These are phyloP conservation scores for Smithsoniella earleae DNA, from an alignment of 163 green algal species.

Conservation along the genomic window DNA sequence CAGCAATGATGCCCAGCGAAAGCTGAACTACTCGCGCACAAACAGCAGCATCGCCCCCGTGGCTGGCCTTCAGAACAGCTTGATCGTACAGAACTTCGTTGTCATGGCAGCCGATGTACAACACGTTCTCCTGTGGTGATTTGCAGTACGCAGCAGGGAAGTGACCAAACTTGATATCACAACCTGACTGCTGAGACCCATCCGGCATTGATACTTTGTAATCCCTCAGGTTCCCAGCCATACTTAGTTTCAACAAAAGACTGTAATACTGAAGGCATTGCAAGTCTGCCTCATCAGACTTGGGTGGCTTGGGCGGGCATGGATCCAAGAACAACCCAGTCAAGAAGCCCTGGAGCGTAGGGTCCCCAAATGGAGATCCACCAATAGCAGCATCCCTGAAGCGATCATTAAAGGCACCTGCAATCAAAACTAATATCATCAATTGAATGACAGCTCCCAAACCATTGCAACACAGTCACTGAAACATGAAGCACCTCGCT, in stretches of 20 bases:
- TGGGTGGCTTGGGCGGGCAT: slow-evolving; percentile 35
- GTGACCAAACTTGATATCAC: slow-evolving; percentile 40
- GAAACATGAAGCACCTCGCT: no score
- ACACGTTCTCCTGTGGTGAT: slow-evolving; percentile 62
- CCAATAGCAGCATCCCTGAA: slow-evolving; percentile 70
- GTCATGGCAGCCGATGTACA: slow-evolving; percentile 81
- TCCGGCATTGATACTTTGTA: slow-evolving; percentile 43
- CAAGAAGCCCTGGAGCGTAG: slow-evolving; percentile 54
- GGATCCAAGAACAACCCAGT: slow-evolving; percentile 60
- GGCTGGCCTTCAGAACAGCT: slow-evolving; percentile 46
- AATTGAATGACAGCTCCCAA: background rate
- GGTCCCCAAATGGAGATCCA: slow-evolving; percentile 63
- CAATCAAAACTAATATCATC: background rate
- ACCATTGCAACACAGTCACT: background rate
- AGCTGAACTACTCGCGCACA: slow-evolving; percentile 54
- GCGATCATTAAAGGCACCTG: slow-evolving; percentile 80
- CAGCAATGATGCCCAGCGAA: slow-evolving; percentile 47
- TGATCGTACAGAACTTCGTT: slow-evolving; percentile 83
- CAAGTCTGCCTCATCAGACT: background rate
- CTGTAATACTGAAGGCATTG: slow-evolving; percentile 10
- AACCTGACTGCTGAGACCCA: slow-evolving; percentile 40
- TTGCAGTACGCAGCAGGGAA: slow-evolving; percentile 53
- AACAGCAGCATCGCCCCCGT: slow-evolving; percentile 41
- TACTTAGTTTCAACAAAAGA: slow-evolving; percentile 5
- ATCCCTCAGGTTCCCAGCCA: slow-evolving; percentile 31